A percentile compares a stretch with the other conserved stretches of the same genome.
Evolutionary conservation across 352 stramenopile species (phyloP).

Genomic region (Globisporangium paddicum): DNA sequence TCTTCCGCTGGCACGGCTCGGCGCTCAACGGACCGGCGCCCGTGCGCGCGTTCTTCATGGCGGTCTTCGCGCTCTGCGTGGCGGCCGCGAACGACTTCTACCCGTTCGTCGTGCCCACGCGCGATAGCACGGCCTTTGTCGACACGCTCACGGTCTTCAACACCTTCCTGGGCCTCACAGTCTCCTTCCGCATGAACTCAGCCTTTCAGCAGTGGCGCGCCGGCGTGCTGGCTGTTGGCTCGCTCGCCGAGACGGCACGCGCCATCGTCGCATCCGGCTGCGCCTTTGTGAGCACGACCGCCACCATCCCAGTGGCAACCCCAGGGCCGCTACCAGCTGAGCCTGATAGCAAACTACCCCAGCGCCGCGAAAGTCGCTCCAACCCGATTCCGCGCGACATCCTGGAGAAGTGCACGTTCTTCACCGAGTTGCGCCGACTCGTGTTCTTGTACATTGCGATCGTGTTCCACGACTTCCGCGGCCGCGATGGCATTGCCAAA

Average conservation of each 20-base stretch:
- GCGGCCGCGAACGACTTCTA: conserved; percentile 47
- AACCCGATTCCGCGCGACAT: conserved; percentile 40
- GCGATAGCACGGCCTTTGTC: conserved; percentile 65
- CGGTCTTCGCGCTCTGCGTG: conserved; percentile 49
- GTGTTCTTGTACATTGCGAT: conserved; percentile 85
- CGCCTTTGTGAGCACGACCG: conserved; percentile 51
- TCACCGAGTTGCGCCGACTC: conserved; percentile 64
- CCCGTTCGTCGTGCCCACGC: conserved; percentile 59
- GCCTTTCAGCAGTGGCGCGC: conserved; percentile 75
- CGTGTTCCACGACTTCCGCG: conserved; percentile 73
- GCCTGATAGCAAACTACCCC: background rate
- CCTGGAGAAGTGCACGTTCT: conserved; percentile 76
- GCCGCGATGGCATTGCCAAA: conserved; percentile 61
- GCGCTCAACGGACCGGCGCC: conserved; percentile 68
- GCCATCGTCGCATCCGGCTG: conserved; percentile 71
- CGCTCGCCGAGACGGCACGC: conserved; percentile 53
- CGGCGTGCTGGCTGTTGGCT: conserved; percentile 58
- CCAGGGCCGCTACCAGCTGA: conserved; percentile 1
- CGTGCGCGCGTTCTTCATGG: conserved; percentile 57
- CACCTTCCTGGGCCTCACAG: conserved; percentile 72
- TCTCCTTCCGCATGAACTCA: conserved; percentile 81
- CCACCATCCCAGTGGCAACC: conserved; percentile 8
- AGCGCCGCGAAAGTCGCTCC: conserved; percentile 13
- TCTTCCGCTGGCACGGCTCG: conserved; percentile 70
- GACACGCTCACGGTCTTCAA: conserved; percentile 86